A percentile compares a stretch with the other conserved stretches of the same genome.
Evolutionary conservation across 345 rosid species (phyloP).

Genomic region (Hirschfeldia incana): DNA sequence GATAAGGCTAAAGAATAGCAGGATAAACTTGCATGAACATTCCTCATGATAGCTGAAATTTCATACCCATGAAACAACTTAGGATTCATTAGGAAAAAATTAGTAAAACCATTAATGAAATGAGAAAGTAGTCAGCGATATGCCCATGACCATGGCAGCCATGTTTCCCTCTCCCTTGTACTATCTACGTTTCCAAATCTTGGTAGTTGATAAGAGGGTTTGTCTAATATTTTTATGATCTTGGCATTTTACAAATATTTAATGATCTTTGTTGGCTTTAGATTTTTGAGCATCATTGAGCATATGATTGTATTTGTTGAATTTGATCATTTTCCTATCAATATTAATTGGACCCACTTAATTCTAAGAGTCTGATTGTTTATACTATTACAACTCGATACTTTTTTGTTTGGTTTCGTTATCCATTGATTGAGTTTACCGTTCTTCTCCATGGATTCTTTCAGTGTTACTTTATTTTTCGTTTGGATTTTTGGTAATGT

Average conservation of each 20-base stretch:
- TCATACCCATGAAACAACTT: no score
- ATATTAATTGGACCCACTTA: slow-evolving; percentile 23
- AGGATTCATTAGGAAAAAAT: no score
- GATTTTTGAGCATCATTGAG: slow-evolving; percentile 10
- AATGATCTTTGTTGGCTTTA: background rate
- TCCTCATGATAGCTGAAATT: no score
- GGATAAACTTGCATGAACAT: no score
- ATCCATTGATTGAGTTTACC: slow-evolving; percentile 26
- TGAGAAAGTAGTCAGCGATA: no score
- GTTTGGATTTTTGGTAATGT: slow-evolving; percentile 12
- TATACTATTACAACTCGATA: slow-evolving; percentile 3
- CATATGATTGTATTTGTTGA: background rate
- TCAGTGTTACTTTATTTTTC: slow-evolving; percentile 9
- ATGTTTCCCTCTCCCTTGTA: no score
- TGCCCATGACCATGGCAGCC: no score
- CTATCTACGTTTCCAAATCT: no score
- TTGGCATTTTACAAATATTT: background rate
- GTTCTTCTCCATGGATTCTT: slow-evolving; percentile 31
- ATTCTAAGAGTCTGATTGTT: background rate
- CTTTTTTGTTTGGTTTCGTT: slow-evolving; percentile 22
- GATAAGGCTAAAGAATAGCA: no score
- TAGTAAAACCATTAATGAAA: no score
- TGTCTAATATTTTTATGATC: no score
- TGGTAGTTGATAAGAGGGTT: no score
- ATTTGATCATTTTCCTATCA: slow-evolving; percentile 12